Evolutionary conservation across 2,329 filamentous ascomycete species (phyloP), one percentile per base, ranked within the genome.

Genomic region (Aspergillus sp.): DNA sequence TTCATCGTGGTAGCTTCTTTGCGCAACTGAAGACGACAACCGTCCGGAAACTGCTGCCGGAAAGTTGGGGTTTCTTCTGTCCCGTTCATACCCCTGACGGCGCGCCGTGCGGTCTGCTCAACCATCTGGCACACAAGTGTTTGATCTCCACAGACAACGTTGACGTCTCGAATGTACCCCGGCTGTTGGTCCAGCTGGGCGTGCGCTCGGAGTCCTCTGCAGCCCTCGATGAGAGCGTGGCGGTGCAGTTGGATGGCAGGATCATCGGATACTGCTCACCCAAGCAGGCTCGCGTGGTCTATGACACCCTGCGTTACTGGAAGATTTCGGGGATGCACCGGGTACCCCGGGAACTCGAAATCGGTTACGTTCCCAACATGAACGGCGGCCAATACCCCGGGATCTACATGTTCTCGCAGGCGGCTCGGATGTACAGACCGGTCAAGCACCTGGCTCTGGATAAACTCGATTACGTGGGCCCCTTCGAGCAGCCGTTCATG

Each of bases 1-100:
- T 98, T 48, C 93, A 98, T 73, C 83, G 93, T 82, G 93, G 93
- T 75, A 93, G 88, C 64, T 98, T 98, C 79, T 98, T 98, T 67
- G 93, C 93, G 3, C 88, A 97, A 65, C 72, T 98, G 54, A 97
- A 96, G 72, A 98, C 93, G 0, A 98, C 93, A 0, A 93, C 93
- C 0, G 93, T 98, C 43, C 82, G 93, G 73, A 98, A 97, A 68
- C 74, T 98, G 57, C 73, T 97, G 19, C 93, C 93, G 2, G 93
- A 98, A 65, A 95, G 89, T 57, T 98, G 93, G 93, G 93, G 93
- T 5, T 98, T 96, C 72, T 75, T 98, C 56, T 98, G 93, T 62
- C 93, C 93, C 12, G 91, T 97, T 2, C 93, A 98, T 68, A 98
- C 93, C 4, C 93, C 93, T 52, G 93, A 98, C 78, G 93, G 93